These are phyloP conservation scores for Passiflora organensis DNA, from an alignment of 345 rosid genomes.

Conservation along the genomic window DNA sequence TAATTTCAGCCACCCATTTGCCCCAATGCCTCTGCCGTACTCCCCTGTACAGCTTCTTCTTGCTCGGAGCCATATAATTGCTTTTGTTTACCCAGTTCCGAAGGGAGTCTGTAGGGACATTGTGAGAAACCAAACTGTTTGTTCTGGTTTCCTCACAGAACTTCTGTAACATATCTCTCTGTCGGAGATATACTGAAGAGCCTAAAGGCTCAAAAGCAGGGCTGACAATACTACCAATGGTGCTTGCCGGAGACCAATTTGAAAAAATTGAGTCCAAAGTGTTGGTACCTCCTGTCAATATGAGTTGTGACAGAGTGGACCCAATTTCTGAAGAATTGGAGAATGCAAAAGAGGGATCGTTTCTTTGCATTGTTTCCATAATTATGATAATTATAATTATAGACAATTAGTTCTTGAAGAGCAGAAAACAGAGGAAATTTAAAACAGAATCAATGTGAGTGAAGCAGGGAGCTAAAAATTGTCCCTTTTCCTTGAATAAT, in stretches of 20 bases:
- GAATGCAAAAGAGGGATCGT: constrained; percentile 15
- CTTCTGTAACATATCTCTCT: constrained; percentile 68
- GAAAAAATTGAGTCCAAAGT: constrained; percentile 87
- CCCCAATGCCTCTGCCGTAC: constrained; percentile 99
- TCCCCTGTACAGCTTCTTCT: constrained; percentile 90
- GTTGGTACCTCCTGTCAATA: constrained; percentile 67
- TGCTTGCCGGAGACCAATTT: constrained; percentile 29
- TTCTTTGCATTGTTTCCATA: constrained; percentile 42
- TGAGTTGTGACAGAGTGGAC: constrained; percentile 64
- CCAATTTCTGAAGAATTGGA: constrained; percentile 34
- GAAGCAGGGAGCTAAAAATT: too few relatives aligned
- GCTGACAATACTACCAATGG: constrained; percentile 9
- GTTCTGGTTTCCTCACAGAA: constrained; percentile 48
- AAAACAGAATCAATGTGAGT: too few relatives aligned
- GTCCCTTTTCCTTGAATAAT: too few relatives aligned
- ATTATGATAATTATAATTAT: too few relatives aligned
- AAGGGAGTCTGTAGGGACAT: constrained; percentile 14
- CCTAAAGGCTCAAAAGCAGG: constrained; percentile 49
- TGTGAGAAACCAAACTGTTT: constrained; percentile 3
- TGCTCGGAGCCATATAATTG: constrained; percentile 27
- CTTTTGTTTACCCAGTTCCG: constrained; percentile 29
- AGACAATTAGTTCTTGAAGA: too few relatives aligned
- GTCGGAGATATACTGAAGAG: constrained; percentile 80
- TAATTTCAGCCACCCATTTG: constrained; percentile 97
- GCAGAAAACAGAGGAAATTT: too few relatives aligned